A percentile compares a stretch with the other conserved stretches of the same genome.
These are phyloP conservation scores for Cyclostephanos tholiformis DNA, from an alignment of 108 stramenopile genomes.

Conservation along the genomic window DNA sequence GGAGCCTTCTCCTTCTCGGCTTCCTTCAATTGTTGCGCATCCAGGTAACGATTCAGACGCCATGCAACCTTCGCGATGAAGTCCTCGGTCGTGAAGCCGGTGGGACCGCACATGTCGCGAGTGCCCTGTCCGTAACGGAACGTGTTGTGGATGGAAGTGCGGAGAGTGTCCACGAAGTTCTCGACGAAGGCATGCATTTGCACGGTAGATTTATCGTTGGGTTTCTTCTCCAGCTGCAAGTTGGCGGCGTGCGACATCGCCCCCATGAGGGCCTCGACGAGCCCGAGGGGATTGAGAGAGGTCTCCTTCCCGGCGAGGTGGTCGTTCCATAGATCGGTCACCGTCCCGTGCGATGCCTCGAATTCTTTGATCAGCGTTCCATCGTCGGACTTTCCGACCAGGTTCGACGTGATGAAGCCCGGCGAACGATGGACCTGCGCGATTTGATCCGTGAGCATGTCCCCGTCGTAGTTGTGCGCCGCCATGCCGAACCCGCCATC, in stretches of 20 bases:
- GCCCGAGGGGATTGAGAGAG: constrained; percentile 93
- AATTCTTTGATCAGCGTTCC: constrained; percentile 93
- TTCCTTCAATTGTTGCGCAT: constrained; percentile 38
- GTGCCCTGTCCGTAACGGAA: constrained; percentile 97
- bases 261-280: constrained; percentile 96
- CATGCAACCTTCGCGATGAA: constrained; percentile 94
- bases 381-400: constrained; percentile 91
- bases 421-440: constrained; percentile 98
- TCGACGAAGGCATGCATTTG: constrained; percentile 61
- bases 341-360: constrained; percentile 97
- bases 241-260: constrained; percentile 93
- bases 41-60: constrained; percentile 87
- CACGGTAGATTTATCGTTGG: constrained; percentile 55
- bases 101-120: constrained; percentile 93
- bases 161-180: constrained; percentile 79
- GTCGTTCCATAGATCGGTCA: constrained; percentile 93
- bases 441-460: constrained; percentile 95
- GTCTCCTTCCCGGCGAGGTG: constrained; percentile 97
- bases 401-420: constrained; percentile 96
- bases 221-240: constrained; percentile 71
- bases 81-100: constrained; percentile 93
- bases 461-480: constrained; percentile 97
- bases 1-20: constrained; percentile 78
- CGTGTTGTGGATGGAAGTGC: constrained; percentile 92
- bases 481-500: constrained; percentile 98